Base-by-base conservation (phyloP, 1,284 basidiomycete genomes). In the Xerocomus nothofagi region DNA sequence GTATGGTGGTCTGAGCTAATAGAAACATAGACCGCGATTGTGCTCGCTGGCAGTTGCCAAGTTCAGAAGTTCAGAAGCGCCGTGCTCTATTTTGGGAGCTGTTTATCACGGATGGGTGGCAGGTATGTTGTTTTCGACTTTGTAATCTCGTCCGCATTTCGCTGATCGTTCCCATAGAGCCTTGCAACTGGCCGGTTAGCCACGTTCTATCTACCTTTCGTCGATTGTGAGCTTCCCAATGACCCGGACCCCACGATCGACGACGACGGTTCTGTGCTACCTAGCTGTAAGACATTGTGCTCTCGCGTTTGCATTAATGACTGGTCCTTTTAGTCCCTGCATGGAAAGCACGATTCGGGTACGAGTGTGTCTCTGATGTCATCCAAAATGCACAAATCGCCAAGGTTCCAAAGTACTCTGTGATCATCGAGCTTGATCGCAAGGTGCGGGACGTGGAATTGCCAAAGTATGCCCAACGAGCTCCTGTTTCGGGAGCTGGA, bases 291-390 rank as follows among this genome's bases (percentile, higher is more conserved):
- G 80, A 70, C 30, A n/a, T 32, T 12, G 23, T 33, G 26, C 50
- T 42, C 47, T 51, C 17, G 20, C 39, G 8, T 44, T 47, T 33
- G 26, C 20, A 39, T 48, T 49, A 20, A n/a, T 8, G 8, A 5
- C 30, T 44, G 34, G 20, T 37, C 18, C 26, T 9, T 15, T 30
- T 20, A 88, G 85, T 88, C 62, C 79, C 83, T 3, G 77, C 73
- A 44, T 88, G 86, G 86, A 88, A 86, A 66, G 83, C 84, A 21
- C 76, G 74, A 6, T 88, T 86, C 63, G 85, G 84, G 9, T 77
- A 77, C 21, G 79, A 85, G 51, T 86, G 84, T 58, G 74, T 87
- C 8, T 74, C 84, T 17, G 75, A 76, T 14, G 81, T 87, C 21
- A 83, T 85, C 6, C 79, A 82, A 66, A 79, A 80, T 17, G 80